Base-by-base conservation (phyloP, 2,329 filamentous ascomycete genomes). In the Cercospora sp. region DNA sequence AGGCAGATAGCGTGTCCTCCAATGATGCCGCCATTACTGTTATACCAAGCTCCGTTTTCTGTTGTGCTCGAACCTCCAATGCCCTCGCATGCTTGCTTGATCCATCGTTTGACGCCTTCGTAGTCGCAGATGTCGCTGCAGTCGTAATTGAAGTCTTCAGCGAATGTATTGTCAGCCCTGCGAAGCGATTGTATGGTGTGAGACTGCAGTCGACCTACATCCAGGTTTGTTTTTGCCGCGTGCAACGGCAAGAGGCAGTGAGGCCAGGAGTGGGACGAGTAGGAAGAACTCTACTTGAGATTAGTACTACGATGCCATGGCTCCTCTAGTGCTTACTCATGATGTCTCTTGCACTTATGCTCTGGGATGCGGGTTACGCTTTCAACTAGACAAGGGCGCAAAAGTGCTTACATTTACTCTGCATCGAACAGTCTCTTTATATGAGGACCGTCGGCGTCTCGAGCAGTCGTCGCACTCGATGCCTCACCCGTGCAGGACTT, bases 1-100 rank as follows among this genome's bases (percentile, higher is more conserved):
- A 61, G 24, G 40, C 64, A 66, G 8, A 61, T 49, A 8, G 40
- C 57, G 18, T 24, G 24, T 37, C 24, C 40, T 51, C 40, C 57
- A n/a, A 63, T 18, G 13, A 51, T 24, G 9, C 37, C 9, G 26
- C 63, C 53, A 21, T 12, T 61, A 2, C 3, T 10, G 13, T n/a
- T 55, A 16, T 53, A 55, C 26, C 10, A 12, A 21, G 32, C 13
- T 18, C 57, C 57, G 1, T 40, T 21, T 3, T 18, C 26, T 24
- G 40, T 61, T 3, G 60, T 43, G 2, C 30, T 28, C 1, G 30
- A 61, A 9, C 64, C 64, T 6, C 64, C 64, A 30, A 66, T 61
- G 10, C 64, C 64, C 53, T 51, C 34, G 21, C 63, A 66, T 24
- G 63, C 63, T 61, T 66, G 64, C 32, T 32, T 28, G 3, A 66